Evolutionary conservation across 2,329 filamentous ascomycete genomes (phyloP).

Genomic region (Ophiocordyceps robertsii): DNA sequence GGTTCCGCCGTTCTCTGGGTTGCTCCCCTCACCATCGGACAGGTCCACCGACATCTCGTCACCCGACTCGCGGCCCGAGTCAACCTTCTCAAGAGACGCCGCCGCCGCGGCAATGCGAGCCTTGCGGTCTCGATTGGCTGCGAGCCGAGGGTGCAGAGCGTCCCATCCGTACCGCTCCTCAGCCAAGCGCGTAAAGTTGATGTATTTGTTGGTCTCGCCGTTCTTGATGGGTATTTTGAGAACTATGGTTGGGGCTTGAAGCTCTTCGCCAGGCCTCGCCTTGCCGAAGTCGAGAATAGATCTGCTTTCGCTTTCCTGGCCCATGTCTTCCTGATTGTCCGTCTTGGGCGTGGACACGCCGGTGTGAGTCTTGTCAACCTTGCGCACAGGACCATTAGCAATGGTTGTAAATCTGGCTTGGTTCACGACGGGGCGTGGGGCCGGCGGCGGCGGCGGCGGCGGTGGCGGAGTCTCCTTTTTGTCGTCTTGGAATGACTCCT

Average conservation of each 20-base stretch:
- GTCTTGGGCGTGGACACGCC: constrained; percentile 34
- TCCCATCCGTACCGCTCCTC: constrained; percentile 92
- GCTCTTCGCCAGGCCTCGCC: constrained; percentile 43
- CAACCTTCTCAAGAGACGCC: constrained; percentile 68
- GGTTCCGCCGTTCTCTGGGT: constrained; percentile 64
- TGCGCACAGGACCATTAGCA: constrained; percentile 28
- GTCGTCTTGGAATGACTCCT: constrained; percentile 11
- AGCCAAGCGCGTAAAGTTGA: constrained; percentile 90
- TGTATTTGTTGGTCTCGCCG: constrained; percentile 74
- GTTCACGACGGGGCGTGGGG: constrained; percentile 18
- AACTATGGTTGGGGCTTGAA: constrained; percentile 61
- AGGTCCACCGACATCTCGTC: constrained; percentile 78
- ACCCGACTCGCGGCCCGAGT: constrained; percentile 52
- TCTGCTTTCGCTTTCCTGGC: constrained; percentile 28
- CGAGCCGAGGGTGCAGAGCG: constrained; percentile 79
- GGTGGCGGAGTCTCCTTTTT: constrained; percentile 24
- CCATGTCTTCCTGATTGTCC: constrained; percentile 32
- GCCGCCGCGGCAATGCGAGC: constrained; percentile 78
- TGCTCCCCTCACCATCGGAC: constrained; percentile 66
- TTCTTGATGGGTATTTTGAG: constrained; percentile 63
- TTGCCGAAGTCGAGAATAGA: constrained; percentile 51
- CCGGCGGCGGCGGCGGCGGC: constrained; percentile 16
- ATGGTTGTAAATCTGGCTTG: constrained; percentile 28
- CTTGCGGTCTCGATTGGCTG: constrained; percentile 76
- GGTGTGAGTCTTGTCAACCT: constrained; percentile 27